Percentiles rank a stretch among this genome's conserved stretches.
These are phyloP conservation scores for Hyphopichia fennica DNA, from an alignment of 1,139 yeast genomes.

Conservation along the genomic window DNA sequence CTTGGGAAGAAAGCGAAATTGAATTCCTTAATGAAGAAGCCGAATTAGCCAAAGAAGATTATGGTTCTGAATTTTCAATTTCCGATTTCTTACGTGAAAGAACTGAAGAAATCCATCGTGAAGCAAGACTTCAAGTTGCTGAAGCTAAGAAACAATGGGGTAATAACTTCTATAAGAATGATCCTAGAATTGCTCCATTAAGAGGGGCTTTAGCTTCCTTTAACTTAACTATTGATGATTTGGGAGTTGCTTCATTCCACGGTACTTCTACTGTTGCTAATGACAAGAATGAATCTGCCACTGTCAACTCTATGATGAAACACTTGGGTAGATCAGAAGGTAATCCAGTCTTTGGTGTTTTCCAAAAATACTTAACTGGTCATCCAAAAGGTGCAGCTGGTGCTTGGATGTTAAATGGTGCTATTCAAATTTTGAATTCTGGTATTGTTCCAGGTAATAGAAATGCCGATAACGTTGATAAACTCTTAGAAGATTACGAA, in stretches of 20 bases:
- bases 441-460: conserved; percentile 99
- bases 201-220: conserved; percentile 96
- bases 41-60: conserved; percentile 66
- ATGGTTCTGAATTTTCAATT: conserved; percentile 52
- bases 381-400: conserved; percentile 99
- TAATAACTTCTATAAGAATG: conserved; percentile 87
- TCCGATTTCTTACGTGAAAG: conserved; percentile 72
- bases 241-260: conserved; percentile 98
- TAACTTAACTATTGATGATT: conserved; percentile 89
- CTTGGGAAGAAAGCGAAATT: conserved; percentile 84
- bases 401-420: conserved; percentile 99
- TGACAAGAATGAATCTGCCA: conserved; percentile 95
- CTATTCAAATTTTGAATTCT: conserved; percentile 84
- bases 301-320: conserved; percentile 86
- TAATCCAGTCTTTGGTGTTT: conserved; percentile 95
- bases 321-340: conserved; percentile 97
- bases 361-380: conserved; percentile 98
- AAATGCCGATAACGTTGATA: conserved; percentile 95
- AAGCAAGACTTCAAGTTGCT: conserved; percentile 79
- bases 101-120: conserved; percentile 82
- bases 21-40: conserved; percentile 50
- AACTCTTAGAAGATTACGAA: conserved; percentile 75
- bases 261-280: conserved; percentile 98
- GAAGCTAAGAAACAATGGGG: conserved; percentile 96
- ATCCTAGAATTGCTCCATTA: conserved; percentile 93